Evolutionary conservation across 1,284 basidiomycete genomes (phyloP), one percentile per base, ranked within the genome.

Genomic region (Marasmius oreades): DNA sequence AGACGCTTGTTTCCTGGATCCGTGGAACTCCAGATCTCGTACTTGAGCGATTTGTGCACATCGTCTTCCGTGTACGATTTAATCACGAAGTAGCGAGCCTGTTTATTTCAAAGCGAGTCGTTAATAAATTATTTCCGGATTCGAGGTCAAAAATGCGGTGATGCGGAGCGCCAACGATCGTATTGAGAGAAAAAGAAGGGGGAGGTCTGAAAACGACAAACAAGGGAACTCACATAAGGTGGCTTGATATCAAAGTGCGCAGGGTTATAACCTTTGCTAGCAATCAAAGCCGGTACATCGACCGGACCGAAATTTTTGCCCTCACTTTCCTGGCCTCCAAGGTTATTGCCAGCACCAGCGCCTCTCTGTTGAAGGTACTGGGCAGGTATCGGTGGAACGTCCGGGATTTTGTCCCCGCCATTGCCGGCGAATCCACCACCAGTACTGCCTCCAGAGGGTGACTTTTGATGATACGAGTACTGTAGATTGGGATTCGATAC

Each of bases 51-150:
- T 71, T 97, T 97, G 74, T 97, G 95, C 1, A 98, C 95, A 66
- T 98, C 95, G 65, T 98, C 95, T 70, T 98, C 95, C 1, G 95
- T 98, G 73, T 95, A 98, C 0, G 92, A 95, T 71, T 98, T 97
- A 81, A 98, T 98, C 28, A 98, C 95, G 67, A 97, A 97, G 75
- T 83, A 98, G 16, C 94, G 83, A 7, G 95, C 93, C 85, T 92
- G 28, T 28, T 31, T n/a, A n/a, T n/a, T 14, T 16, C n/a, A 33
- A 18, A 33, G 10, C 18, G 16, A 50, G 7, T 7, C n/a, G 6
- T 46, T 20, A 31, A 10, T 31, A 31, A 10, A n/a, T n/a, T n/a
- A n/a, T n/a, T n/a, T n/a, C n/a, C n/a, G n/a, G n/a, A n/a, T n/a
- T n/a, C n/a, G n/a, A n/a, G n/a, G n/a, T n/a, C n/a, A n/a, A n/a